These are phyloP conservation scores for Boletus insuetus DNA, from an alignment of 768 basidiomycete species.

Conservation along the genomic window DNA sequence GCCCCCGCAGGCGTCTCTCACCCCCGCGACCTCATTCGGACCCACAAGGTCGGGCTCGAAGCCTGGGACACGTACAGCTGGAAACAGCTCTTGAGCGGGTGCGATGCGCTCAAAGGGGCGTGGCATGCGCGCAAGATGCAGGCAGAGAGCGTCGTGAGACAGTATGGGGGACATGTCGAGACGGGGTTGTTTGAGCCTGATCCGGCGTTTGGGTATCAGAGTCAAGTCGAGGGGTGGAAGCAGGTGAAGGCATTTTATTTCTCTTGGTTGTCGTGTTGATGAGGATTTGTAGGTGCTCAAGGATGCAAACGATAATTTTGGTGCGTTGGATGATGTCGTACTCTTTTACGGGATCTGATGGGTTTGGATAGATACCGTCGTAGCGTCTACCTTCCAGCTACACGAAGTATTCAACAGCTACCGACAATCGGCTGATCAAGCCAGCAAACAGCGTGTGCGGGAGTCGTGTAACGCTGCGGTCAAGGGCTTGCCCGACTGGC, in stretches of 20 bases:
- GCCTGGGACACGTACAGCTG: slow-evolving; percentile 68
- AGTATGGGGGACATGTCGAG: slow-evolving; percentile 42
- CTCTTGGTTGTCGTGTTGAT: neutral
- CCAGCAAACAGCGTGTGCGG: slow-evolving; percentile 72
- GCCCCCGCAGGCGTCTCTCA: slow-evolving; percentile 43
- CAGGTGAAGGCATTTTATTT: slow-evolving; percentile 39
- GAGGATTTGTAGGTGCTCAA: slow-evolving; percentile 43
- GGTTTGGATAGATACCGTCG: slow-evolving; percentile 39
- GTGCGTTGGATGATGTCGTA: slow-evolving; percentile 31
- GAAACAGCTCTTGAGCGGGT: slow-evolving; percentile 63
- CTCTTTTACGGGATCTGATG: neutral
- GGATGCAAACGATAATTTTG: slow-evolving; percentile 52
- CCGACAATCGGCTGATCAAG: slow-evolving; percentile 66
- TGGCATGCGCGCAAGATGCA: slow-evolving; percentile 65
- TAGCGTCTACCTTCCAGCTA: slow-evolving; percentile 73
- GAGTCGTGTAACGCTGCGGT: slow-evolving; percentile 79
- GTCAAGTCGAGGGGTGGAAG: slow-evolving; percentile 56
- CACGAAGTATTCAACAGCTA: slow-evolving; percentile 71
- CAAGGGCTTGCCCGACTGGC: slow-evolving; percentile 72
- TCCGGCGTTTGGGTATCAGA: slow-evolving; percentile 44
- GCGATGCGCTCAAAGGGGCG: slow-evolving; percentile 62
- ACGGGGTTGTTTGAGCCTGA: slow-evolving; percentile 23
- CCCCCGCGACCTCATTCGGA: slow-evolving; percentile 65
- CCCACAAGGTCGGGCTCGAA: slow-evolving; percentile 66
- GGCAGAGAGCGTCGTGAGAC: slow-evolving; percentile 44